Percentiles rank a stretch among this genome's conserved stretches.
Conservation (phyloP, 768 basidiomycete genomes). For the Fistulinella prunicolor region DNA sequence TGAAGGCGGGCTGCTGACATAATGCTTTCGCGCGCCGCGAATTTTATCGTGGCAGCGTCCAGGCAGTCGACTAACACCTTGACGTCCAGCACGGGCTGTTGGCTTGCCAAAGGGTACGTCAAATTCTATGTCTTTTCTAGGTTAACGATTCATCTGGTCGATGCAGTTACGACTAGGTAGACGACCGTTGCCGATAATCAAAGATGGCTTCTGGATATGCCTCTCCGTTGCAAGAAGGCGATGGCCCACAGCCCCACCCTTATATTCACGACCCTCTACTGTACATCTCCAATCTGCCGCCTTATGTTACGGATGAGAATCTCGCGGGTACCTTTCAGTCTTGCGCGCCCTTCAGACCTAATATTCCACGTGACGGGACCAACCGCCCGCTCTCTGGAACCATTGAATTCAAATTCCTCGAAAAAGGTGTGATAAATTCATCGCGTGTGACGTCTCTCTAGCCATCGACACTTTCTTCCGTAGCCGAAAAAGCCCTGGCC, state of each 20-base stretch:
- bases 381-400: slow-evolving; percentile 59
- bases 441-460: slow-evolving; percentile 4
- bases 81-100: slow-evolving; percentile 33
- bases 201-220: slow-evolving; percentile 37
- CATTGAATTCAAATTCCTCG: slow-evolving; percentile 80
- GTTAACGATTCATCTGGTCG: neutral
- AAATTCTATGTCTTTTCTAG: neutral
- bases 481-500: slow-evolving; percentile 87
- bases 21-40: slow-evolving; percentile 31
- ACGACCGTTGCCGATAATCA: slow-evolving; percentile 30
- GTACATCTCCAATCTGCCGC: slow-evolving; percentile 75
- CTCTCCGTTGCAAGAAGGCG: slow-evolving; percentile 30
- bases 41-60: slow-evolving; percentile 27
- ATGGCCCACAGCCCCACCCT: slow-evolving; percentile 55
- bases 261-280: slow-evolving; percentile 82
- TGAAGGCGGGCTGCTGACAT: slow-evolving; percentile 27
- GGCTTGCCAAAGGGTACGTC: slow-evolving; percentile 29
- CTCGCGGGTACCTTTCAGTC: slow-evolving; percentile 69
- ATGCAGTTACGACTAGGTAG: slow-evolving; percentile 11
- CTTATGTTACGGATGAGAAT: slow-evolving; percentile 71
- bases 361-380: slow-evolving; percentile 59
- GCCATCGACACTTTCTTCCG: slow-evolving; percentile 5
- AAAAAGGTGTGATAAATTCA: slow-evolving; percentile 57
- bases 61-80: slow-evolving; percentile 26
- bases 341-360: slow-evolving; percentile 81